Conservation (phyloP, 257 asterid species). For the Solanum boliviense region DNA sequence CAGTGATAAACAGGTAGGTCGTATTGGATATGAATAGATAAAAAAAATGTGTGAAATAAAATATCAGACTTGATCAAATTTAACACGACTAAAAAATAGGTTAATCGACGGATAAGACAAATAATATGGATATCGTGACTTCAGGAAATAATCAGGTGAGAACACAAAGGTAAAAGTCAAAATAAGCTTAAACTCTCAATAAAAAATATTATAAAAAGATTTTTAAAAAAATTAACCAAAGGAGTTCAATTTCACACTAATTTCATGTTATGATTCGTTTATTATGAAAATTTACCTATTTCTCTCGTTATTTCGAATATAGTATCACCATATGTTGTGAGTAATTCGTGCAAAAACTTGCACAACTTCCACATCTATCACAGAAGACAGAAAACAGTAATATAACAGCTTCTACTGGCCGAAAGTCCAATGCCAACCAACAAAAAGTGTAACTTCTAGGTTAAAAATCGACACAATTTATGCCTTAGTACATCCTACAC, state of each 20-base stretch:
- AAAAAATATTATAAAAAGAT: too few species aligned
- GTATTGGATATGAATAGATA: not conserved
- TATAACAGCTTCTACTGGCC: not conserved
- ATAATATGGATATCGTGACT: not conserved
- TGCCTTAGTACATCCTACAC: constrained; percentile 7
- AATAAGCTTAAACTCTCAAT: not conserved
- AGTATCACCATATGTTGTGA: not conserved
- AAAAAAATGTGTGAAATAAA: not conserved
- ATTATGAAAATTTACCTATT: not conserved
- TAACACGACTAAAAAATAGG: too few species aligned
- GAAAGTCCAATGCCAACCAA: constrained; percentile 31
- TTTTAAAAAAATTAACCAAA: not conserved
- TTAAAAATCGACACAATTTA: constrained; percentile 14
- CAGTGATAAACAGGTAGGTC: not conserved
- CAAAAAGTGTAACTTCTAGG: not conserved
- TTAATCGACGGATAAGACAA: not conserved
- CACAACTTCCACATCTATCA: not conserved
- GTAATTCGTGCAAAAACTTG: not conserved
- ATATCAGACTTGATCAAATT: too few species aligned
- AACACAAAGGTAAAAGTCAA: not conserved
- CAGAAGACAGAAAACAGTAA: not conserved
- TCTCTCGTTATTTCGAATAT: not conserved
- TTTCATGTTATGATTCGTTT: not conserved
- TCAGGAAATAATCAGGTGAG: not conserved
- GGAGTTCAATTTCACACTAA: not conserved